phyloP scores from a whole-genome alignment of 2,329 filamentous ascomycete species.

The Ceratocystis lukuohia region DNA sequence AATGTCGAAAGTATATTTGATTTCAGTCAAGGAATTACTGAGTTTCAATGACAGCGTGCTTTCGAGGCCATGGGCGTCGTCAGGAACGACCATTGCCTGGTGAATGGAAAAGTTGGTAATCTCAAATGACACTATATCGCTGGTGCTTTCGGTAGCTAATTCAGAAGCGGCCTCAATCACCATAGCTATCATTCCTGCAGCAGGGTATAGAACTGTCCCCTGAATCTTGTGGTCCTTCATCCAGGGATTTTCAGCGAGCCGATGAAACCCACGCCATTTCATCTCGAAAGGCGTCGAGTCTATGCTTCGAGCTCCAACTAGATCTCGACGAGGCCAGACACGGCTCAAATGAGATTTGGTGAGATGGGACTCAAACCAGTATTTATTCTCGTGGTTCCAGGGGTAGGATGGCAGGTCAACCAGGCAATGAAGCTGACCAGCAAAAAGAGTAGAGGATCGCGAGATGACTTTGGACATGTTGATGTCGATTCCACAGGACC shows the following conservation, averaged over 20 bases:
- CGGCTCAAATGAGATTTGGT: conserved; percentile 33
- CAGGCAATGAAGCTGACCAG: conserved; percentile 25
- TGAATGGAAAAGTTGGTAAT: conserved; percentile 35
- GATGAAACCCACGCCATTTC: conserved; percentile 38
- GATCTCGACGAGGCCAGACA: conserved; percentile 35
- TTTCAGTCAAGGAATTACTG: conserved; percentile 16
- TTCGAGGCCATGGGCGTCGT: conserved; percentile 36
- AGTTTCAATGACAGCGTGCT: conserved; percentile 34
- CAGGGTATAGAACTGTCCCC: conserved; percentile 38
- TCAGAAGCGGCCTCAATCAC: conserved; percentile 35
- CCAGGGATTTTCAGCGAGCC: conserved; percentile 39
- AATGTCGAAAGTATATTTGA: conserved; percentile 31
- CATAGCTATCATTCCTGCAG: conserved; percentile 38
- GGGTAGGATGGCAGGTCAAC: conserved; percentile 38
- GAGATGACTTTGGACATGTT: conserved; percentile 25
- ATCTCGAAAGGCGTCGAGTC: conserved; percentile 35
- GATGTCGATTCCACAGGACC: conserved; percentile 27
- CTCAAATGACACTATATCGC: conserved; percentile 26
- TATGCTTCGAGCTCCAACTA: conserved; percentile 35
- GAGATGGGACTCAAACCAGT: conserved; percentile 41
- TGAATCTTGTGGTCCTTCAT: conserved; percentile 39
- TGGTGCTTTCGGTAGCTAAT: conserved; percentile 22
- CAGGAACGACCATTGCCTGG: conserved; percentile 39
- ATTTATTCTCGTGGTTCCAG: conserved; percentile 40
- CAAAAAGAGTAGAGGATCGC: neutral